Base-by-base conservation (phyloP, 2,329 filamentous ascomycete species). In the Paracamarosporium sp. region DNA sequence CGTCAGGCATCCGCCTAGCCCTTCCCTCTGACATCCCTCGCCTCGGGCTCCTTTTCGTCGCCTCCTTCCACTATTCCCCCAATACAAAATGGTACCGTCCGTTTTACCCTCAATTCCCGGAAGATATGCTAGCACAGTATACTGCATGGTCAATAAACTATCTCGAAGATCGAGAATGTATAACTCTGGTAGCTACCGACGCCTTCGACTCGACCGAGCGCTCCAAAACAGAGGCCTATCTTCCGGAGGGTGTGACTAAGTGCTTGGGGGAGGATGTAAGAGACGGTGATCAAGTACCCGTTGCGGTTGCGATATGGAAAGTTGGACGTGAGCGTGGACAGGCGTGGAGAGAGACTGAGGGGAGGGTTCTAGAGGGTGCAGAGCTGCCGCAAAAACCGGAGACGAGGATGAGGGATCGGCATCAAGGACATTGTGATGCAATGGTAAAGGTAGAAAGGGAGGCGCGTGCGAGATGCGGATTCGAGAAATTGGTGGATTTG, bases 11-110 rank as follows among this genome's bases (percentile, higher is more conserved):
- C 43, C 43, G 43, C n/a, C 43, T 25, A 28, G 43, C 43, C 43
- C 43, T 45, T 17, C 25, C 43, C 13, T 45, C 43, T 15, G 43
- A 45, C 25, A 45, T 45, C 25, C 43, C 43, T n/a, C 43, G 43
- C 4, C 43, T 45, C 13, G 43, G 43, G 6, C 43, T 45, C 43
- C 43, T 45, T 25, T 45, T 30, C 25, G 43, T 45, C 43, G 25
- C 43, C 25, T 30, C 43, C 43, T 45, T 45, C 43, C 43, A 45
- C 43, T 45, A 45, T 25, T 45, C 43, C 43, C 43, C 43, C 28
- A 45, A 45, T 25, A 30, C 43, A 28, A 45, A 45, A 45, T 45
- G 43, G 43, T 28, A 28, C 13, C 43, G 43, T 4, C 43, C 43
- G 3, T 28, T 30, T 25, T 45, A 45, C 25, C 43, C 43, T 13